These are phyloP conservation scores for Hypericum androsaemum DNA, from an alignment of 345 rosid species.

Conservation along the genomic window DNA sequence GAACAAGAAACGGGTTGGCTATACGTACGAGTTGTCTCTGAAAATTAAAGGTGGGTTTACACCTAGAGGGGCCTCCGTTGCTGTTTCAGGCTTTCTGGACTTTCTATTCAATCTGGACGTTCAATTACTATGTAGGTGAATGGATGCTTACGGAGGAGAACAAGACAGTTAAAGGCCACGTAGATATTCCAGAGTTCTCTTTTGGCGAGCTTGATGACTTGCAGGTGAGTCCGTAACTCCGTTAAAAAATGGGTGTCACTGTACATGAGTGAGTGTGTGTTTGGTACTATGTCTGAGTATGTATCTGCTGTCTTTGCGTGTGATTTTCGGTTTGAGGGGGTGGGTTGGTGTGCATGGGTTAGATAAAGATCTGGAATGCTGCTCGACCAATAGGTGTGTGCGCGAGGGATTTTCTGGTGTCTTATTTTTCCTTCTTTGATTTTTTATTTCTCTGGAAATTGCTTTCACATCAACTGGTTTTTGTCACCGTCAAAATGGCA, in stretches of 20 bases:
- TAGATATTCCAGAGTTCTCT: conserved; percentile 78
- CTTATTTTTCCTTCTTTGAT: too few species aligned
- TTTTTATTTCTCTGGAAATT: too few species aligned
- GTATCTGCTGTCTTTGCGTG: too few species aligned
- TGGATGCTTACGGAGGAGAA: conserved; percentile 63
- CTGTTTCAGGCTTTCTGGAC: background rate
- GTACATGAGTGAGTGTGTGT: background rate
- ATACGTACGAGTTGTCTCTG: conserved; percentile 67
- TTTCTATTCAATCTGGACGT: conserved; percentile 3
- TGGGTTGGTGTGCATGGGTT: too few species aligned
- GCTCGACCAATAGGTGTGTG: too few species aligned
- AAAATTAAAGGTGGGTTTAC: conserved; percentile 51
- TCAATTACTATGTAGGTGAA: conserved; percentile 42
- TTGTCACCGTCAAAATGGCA: too few species aligned
- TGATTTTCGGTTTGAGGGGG: too few species aligned
- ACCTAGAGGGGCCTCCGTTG: background rate
- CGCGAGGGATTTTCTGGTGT: too few species aligned
- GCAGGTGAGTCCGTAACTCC: conserved; percentile 40
- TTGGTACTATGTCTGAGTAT: too few species aligned
- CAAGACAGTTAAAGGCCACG: conserved; percentile 47
- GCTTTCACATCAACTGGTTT: too few species aligned
- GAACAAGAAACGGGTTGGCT: conserved; percentile 85
- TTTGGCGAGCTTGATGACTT: conserved; percentile 88
- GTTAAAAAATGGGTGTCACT: background rate
- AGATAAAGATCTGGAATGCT: too few species aligned